Percentiles rank a stretch among this genome's conserved stretches.
phyloP scores from a whole-genome alignment of 2,329 filamentous ascomycete genomes.

The Stachybotrys chlorohalonatus region DNA sequence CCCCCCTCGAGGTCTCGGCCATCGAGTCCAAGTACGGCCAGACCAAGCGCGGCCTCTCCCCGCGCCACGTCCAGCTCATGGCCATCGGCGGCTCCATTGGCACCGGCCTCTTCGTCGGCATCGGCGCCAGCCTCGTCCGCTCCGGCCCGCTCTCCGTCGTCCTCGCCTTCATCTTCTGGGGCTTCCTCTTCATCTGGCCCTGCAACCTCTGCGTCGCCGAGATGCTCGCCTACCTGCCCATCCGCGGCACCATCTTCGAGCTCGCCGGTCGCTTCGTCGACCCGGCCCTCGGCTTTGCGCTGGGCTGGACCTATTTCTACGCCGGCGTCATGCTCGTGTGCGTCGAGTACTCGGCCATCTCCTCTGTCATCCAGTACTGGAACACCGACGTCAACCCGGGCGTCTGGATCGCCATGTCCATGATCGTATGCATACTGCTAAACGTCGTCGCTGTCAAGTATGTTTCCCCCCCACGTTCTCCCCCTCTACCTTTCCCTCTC shows the following conservation, averaged over 20 bases:
- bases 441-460: slow-evolving; percentile 16
- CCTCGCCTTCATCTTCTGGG: slow-evolving; percentile 45
- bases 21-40: not conserved
- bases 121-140: slow-evolving; percentile 45
- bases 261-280: slow-evolving; percentile 3
- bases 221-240: not conserved
- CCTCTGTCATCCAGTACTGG: slow-evolving; percentile 25
- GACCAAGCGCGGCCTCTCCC: slow-evolving; percentile 37
- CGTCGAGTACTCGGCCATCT: slow-evolving; percentile 21
- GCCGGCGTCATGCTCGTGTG: slow-evolving; percentile 22
- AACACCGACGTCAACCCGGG: slow-evolving; percentile 21
- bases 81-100: slow-evolving; percentile 49
- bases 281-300: not conserved
- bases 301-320: slow-evolving; percentile 19
- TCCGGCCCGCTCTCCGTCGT: slow-evolving; percentile 49
- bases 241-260: not conserved
- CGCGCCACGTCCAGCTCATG: slow-evolving; percentile 57
- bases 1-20: not conserved
- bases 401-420: slow-evolving; percentile 30
- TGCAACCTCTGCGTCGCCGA: slow-evolving; percentile 19
- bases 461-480: not conserved
- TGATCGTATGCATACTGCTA: slow-evolving; percentile 18
- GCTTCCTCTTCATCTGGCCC: slow-evolving; percentile 41
- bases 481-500: not conserved
- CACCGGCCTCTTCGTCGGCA: slow-evolving; percentile 51